A percentile compares a stretch with the other conserved stretches of the same genome.
phyloP scores from a whole-genome alignment of 2,329 filamentous ascomycete genomes.

The Parafenestella ontariensis region DNA sequence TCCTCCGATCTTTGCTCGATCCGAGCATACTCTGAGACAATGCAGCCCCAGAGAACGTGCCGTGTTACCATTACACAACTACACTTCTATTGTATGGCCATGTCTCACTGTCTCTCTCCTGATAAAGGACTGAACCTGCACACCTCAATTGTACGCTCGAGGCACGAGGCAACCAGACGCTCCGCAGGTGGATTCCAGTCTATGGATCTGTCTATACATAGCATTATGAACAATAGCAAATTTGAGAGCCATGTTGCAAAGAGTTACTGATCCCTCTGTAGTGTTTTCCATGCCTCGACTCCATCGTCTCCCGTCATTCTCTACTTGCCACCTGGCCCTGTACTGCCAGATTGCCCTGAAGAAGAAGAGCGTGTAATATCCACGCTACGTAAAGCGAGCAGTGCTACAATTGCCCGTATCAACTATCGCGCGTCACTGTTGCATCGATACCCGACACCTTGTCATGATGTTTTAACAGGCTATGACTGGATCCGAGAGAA shows the following conservation, averaged over 20 bases:
- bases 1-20: neutral
- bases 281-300: conserved; percentile 43
- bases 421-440: conserved; percentile 53
- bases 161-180: too few relatives aligned
- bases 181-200: neutral
- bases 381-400: conserved; percentile 45
- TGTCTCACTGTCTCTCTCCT: neutral
- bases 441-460: conserved; percentile 53
- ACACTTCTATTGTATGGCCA: neutral
- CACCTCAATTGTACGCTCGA: too few relatives aligned
- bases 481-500: conserved; percentile 58
- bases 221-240: neutral
- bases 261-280: conserved; percentile 23
- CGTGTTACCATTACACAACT: neutral
- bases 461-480: conserved; percentile 56
- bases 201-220: neutral
- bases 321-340: conserved; percentile 54
- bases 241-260: neutral
- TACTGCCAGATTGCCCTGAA: conserved; percentile 30
- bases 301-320: conserved; percentile 45
- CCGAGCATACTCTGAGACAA: neutral
- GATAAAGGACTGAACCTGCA: neutral
- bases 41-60: neutral
- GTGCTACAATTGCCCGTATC: conserved; percentile 53
- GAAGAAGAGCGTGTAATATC: conserved; percentile 43